These are phyloP conservation scores for Clathrus columnatus DNA, from an alignment of 768 basidiomycete genomes.

Conservation along the genomic window DNA sequence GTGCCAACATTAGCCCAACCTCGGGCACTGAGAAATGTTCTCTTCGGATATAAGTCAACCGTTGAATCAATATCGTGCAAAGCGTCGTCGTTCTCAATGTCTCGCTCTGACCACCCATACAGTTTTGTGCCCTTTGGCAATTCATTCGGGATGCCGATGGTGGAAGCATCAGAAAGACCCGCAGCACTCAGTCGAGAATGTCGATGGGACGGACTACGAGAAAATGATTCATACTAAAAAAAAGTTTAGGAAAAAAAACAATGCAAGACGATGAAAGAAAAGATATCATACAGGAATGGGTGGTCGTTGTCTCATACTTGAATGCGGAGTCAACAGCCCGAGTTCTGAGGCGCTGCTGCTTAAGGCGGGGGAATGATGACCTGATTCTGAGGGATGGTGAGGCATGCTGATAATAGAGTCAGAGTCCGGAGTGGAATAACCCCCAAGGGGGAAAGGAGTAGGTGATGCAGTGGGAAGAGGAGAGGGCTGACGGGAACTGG, in stretches of 20 bases:
- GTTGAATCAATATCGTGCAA: conserved; percentile 82
- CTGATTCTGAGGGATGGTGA: background rate
- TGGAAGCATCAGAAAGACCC: conserved; percentile 9
- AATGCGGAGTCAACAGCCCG: background rate
- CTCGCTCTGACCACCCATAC: conserved; percentile 31
- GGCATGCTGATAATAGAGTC: conserved; percentile 6
- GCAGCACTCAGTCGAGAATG: conserved; percentile 7
- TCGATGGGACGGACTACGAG: conserved; percentile 5
- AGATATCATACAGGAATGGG: background rate
- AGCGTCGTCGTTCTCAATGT: conserved; percentile 82
- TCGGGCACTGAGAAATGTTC: conserved; percentile 68
- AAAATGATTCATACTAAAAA: conserved; percentile 4
- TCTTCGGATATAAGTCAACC: conserved; percentile 48
- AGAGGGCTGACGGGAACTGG: background rate
- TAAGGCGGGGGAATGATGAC: conserved; percentile 7
- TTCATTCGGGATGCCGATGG: conserved; percentile 10
- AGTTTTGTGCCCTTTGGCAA: conserved; percentile 9
- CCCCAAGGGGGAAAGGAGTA: background rate
- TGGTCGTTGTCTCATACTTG: background rate
- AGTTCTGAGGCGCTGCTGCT: conserved; percentile 6
- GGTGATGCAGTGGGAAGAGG: conserved; percentile 2
- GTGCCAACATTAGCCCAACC: conserved; percentile 78
- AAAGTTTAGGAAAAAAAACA: background rate
- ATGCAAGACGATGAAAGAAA: background rate
- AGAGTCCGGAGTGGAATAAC: conserved; percentile 6